Conservation (phyloP, 352 stramenopile genomes). For the Globisporangium iwayamae region DNA sequence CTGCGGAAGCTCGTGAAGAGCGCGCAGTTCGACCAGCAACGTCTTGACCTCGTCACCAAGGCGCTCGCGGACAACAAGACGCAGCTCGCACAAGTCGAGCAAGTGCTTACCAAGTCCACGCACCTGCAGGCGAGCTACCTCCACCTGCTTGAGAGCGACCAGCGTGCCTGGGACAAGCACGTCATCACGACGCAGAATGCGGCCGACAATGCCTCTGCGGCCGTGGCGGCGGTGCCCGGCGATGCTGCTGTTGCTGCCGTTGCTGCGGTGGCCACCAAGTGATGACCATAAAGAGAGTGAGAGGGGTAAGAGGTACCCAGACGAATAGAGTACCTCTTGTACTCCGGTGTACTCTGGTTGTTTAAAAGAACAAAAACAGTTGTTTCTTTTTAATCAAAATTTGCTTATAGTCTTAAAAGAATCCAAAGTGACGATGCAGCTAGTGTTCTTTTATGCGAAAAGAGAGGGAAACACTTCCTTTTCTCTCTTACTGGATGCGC, state of each 20-base stretch:
- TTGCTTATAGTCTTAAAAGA: neutral
- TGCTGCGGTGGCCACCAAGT: neutral
- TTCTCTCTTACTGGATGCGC: constrained; percentile 17
- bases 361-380: neutral
- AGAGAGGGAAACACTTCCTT: neutral
- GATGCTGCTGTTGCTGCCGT: neutral
- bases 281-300: neutral
- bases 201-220: neutral
- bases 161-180: constrained; percentile 11
- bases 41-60: constrained; percentile 37
- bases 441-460: neutral
- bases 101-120: constrained; percentile 64
- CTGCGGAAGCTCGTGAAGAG: constrained; percentile 51
- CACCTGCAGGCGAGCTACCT: constrained; percentile 68
- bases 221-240: neutral
- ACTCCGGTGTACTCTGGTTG: neutral
- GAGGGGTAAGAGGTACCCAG: neutral
- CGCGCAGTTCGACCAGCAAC: constrained; percentile 53
- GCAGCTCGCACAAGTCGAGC: constrained; percentile 45
- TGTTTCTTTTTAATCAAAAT: neutral
- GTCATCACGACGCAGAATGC: constrained; percentile 1
- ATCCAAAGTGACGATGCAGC: neutral
- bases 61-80: constrained; percentile 32
- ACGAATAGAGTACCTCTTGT: neutral
- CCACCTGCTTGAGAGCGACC: constrained; percentile 40